Base-by-base conservation (phyloP, 352 stramenopile genomes). In the Phytophthora rubi region DNA sequence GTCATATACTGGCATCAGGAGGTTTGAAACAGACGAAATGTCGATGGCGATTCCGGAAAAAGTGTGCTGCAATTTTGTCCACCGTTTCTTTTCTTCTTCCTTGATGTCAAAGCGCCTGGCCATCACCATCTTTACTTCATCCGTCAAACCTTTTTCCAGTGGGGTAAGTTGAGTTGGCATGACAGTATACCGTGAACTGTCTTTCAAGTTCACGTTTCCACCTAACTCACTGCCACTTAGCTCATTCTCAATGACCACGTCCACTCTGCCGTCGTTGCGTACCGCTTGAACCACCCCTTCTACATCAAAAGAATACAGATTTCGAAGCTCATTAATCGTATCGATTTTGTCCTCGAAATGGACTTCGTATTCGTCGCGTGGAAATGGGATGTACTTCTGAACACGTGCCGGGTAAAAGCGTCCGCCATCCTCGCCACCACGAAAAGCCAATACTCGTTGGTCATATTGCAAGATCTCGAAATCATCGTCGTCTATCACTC, bases 371-470 rank as follows among this genome's bases (percentile, higher is more conserved):
- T 68, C 66, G 30, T 91, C 80, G 1, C 56, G 3, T 3, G 80
- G 80, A 30, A 83, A 90, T 12, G 82, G 77, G 4, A 75, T 70
- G 49, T 90, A 91, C 10, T 78, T 69, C 53, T 78, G 75, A 15
- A 93, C 70, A 39, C 80, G 78, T 13, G 80, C 85, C 0, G 83
- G 82, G 54, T 86, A 86, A 62, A 86, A 93, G 1, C 83, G 80
- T 0, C 83, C 85, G 16, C 82, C 81, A n/a, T 82, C 71, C 5
- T 71, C 65, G 28, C 83, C 89, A 39, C 64, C 65, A 12, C 86
- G 83, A 60, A 89, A 92, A 39, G 83, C 86, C 44, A 93, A 71
- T 8, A 93, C 83, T 3, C 76, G 85, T 53, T 93, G 81, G 15
- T 87, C 81, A 37, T 79, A 93, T 21, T 71, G 64, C 7, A 93